Evolutionary conservation across 2,329 filamentous ascomycete species (phyloP).

Genomic region (Grosmannia serpens): DNA sequence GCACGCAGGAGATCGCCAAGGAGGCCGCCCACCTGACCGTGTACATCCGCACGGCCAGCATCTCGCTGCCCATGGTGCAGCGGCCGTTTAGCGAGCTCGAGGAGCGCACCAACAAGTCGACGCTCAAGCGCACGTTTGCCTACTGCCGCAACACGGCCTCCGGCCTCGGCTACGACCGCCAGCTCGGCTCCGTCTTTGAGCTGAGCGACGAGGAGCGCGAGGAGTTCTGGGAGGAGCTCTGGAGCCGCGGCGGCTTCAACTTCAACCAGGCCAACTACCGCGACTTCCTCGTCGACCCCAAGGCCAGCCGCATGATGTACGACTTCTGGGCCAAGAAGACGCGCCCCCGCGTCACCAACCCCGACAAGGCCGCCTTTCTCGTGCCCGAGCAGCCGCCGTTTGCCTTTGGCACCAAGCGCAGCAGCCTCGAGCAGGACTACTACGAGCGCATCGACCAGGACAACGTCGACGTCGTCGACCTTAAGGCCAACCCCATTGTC

Average conservation of each 20-base stretch:
- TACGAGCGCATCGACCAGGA: constrained; percentile 35
- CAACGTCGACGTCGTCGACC: constrained; percentile 32
- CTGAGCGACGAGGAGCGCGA: constrained; percentile 28
- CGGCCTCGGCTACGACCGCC: constrained; percentile 37
- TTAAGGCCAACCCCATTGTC: constrained; percentile 30
- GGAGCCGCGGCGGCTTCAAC: constrained; percentile 15
- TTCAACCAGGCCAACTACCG: constrained; percentile 5
- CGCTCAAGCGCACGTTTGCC: constrained; percentile 29
- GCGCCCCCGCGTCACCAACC: constrained; percentile 21
- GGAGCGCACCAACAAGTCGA: constrained; percentile 26
- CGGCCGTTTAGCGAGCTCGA: constrained; percentile 30
- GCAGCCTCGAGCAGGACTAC: constrained; percentile 33
- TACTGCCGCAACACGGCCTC: constrained; percentile 32
- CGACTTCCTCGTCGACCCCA: constrained; percentile 17
- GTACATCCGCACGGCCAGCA: constrained; percentile 47
- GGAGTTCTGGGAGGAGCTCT: constrained; percentile 31
- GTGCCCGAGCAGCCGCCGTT: constrained; percentile 33
- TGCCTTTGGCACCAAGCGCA: constrained; percentile 33
- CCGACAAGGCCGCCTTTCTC: constrained; percentile 18
- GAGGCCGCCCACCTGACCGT: constrained; percentile 25
- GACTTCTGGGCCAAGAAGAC: constrained; percentile 24
- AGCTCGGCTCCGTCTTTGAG: constrained; percentile 32
- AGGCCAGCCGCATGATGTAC: constrained; percentile 19
- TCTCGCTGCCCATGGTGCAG: constrained; percentile 47
- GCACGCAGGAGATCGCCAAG: constrained; percentile 20